These are phyloP conservation scores for Balansia obtecta DNA, from an alignment of 2,329 filamentous ascomycete species.

Conservation along the genomic window DNA sequence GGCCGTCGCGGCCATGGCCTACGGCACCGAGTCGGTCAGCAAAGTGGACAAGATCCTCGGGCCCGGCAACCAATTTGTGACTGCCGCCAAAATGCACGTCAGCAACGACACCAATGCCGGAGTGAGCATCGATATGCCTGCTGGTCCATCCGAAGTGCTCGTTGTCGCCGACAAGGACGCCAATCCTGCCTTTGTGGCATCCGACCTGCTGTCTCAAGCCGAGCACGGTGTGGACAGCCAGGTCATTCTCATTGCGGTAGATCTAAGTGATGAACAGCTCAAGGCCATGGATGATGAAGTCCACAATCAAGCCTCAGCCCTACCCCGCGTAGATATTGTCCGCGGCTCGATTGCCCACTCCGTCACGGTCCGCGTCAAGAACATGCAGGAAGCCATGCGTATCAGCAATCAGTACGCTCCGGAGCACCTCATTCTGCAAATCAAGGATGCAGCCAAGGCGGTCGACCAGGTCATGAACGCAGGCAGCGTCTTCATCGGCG, in stretches of 20 bases:
- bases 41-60: slow-evolving; percentile 99
- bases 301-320: slow-evolving; percentile 70
- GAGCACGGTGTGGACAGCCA: slow-evolving; percentile 96
- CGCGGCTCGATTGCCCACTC: slow-evolving; percentile 83
- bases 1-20: slow-evolving; percentile 91
- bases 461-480: slow-evolving; percentile 81
- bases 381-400: slow-evolving; percentile 59
- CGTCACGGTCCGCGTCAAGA: slow-evolving; percentile 66
- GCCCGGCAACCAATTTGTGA: slow-evolving; percentile 96
- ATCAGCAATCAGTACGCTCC: slow-evolving; percentile 92
- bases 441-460: slow-evolving; percentile 61
- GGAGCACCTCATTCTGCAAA: slow-evolving; percentile 88
- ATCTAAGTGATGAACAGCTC: slow-evolving; percentile 59
- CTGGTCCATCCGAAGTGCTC: slow-evolving; percentile 91
- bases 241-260: slow-evolving; percentile 80
- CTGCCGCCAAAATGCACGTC: slow-evolving; percentile 95
- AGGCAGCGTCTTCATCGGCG: slow-evolving; percentile 87
- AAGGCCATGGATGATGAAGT: slow-evolving; percentile 83
- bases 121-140: slow-evolving; percentile 96
- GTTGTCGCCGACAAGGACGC: slow-evolving; percentile 82
- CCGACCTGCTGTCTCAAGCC: slow-evolving; percentile 86
- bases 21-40: slow-evolving; percentile 84
- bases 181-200: slow-evolving; percentile 90
- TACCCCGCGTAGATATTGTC: slow-evolving; percentile 89
- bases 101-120: slow-evolving; percentile 93